These are phyloP conservation scores for Trichoderma reesei DNA, from an alignment of 495 filamentous ascomycete genomes.

Conservation along the genomic window DNA sequence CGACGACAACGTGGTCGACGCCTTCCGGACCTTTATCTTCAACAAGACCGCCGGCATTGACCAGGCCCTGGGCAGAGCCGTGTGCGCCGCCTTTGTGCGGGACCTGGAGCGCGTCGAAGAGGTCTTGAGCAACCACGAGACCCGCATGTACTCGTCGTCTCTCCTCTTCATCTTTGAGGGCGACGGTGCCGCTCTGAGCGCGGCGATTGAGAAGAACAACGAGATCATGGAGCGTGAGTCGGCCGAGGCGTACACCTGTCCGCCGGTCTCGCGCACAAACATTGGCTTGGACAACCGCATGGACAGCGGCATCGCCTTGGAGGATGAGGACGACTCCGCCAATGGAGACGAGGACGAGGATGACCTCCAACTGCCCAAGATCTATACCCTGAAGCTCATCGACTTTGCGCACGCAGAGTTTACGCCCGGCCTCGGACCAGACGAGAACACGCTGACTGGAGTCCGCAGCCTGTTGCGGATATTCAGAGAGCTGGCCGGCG, in stretches of 20 bases:
- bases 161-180: constrained; percentile 90
- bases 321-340: constrained; percentile 29
- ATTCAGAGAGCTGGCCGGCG: constrained; percentile 48
- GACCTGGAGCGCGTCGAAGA: constrained; percentile 57
- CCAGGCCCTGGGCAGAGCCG: constrained; percentile 38
- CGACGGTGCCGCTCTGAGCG: constrained; percentile 56
- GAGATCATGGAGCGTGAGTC: constrained; percentile 21
- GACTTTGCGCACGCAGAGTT: constrained; percentile 93
- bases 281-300: constrained; percentile 24
- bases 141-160: constrained; percentile 88
- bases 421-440: constrained; percentile 75
- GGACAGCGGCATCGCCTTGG: constrained; percentile 36
- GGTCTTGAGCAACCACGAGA: constrained; percentile 65
- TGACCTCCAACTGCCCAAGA: constrained; percentile 55
- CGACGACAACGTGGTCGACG: constrained; percentile 59
- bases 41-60: constrained; percentile 50
- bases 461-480: constrained; percentile 64
- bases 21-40: constrained; percentile 67
- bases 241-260: constrained; percentile 14
- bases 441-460: constrained; percentile 74
- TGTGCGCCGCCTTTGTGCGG: constrained; percentile 53
- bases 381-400: constrained; percentile 79
- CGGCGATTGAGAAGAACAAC: constrained; percentile 54
- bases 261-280: constrained; percentile 14
- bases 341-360: constrained; percentile 60